These are phyloP conservation scores for Beauveria medogensis DNA, from an alignment of 2,329 filamentous ascomycete genomes.

Conservation along the genomic window DNA sequence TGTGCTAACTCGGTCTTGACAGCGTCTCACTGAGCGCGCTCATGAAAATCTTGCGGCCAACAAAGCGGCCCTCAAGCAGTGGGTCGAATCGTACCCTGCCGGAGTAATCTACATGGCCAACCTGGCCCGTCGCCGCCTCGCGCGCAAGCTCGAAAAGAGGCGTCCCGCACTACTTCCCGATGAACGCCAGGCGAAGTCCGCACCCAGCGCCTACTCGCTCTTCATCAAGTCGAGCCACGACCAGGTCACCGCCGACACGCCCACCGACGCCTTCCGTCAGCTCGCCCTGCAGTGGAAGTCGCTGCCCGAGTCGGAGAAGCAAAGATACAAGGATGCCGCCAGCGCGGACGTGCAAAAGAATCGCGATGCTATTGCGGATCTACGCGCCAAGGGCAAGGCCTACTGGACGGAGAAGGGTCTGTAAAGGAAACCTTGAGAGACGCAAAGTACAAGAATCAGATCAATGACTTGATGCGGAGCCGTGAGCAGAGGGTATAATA, in stretches of 20 bases:
- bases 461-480: not conserved
- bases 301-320: conserved; percentile 33
- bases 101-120: conserved; percentile 38
- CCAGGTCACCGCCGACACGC: conserved; percentile 17
- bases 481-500: not conserved
- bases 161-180: conserved; percentile 31
- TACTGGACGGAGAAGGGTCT: conserved; percentile 16
- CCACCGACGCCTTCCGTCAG: conserved; percentile 17
- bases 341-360: conserved; percentile 13
- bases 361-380: conserved; percentile 23
- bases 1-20: not conserved
- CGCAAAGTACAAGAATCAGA: not conserved
- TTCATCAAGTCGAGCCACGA: conserved; percentile 33
- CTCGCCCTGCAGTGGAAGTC: conserved; percentile 34
- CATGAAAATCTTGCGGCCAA: conserved; percentile 35
- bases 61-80: conserved; percentile 32
- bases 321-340: conserved; percentile 29
- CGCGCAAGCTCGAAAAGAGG: conserved; percentile 25
- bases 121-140: conserved; percentile 35
- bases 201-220: conserved; percentile 23
- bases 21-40: conserved; percentile 29
- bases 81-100: conserved; percentile 37
- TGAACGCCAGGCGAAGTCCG: conserved; percentile 37
- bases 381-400: conserved; percentile 10
- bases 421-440: not conserved